Evolutionary conservation across 106 monocot species (phyloP), one percentile per base, ranked within the genome.

Genomic region (Posidonia australis): DNA sequence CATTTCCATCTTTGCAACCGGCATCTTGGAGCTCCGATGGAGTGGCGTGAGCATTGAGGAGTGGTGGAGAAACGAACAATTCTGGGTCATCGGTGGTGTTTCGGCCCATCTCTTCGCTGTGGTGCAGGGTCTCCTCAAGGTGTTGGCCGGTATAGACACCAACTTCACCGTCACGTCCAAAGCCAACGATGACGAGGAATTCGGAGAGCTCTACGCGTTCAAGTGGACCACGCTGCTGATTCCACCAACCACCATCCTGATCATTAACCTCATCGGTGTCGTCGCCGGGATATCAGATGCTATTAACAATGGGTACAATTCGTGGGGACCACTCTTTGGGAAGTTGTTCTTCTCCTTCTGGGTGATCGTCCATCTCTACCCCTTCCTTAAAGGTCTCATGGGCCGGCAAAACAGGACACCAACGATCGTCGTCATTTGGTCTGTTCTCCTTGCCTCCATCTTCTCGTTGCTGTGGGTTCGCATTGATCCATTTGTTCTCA

Each of bases 61-160:
- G 36, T 74, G 74, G 74, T 74, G 74, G 74, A 52, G 72, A 17
- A 73, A 73, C 20, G 72, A 73, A 41, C 72, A 73, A 51, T 73
- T 73, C 54, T 73, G 72, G 72, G 72, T 73, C 29, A 73, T 73
- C 23, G 72, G 72, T 14, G 72, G 72, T 31, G 65, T 73, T 44
- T 74, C 74, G 5, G 74, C 74, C 20, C 74, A 74, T 28, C 67
- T 74, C 30, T 65, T 66, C 11, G 74, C 74, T 5, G 74, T 74
- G 2, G 47, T 66, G 6, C 74, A 74, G 41, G 74, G 74, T 19
- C 58, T 74, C n/a, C 67, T 74, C 16, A 74, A 74, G 36, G 44
- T 73, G 16, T 23, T 73, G 2, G 73, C 73, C 10, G 73, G 73
- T 1, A 64, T 73, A 25, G 73, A 65, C 64, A 73, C 73, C 55